phyloP scores from a whole-genome alignment of 2,329 filamentous ascomycete species.

The Setomelanomma holmii region DNA sequence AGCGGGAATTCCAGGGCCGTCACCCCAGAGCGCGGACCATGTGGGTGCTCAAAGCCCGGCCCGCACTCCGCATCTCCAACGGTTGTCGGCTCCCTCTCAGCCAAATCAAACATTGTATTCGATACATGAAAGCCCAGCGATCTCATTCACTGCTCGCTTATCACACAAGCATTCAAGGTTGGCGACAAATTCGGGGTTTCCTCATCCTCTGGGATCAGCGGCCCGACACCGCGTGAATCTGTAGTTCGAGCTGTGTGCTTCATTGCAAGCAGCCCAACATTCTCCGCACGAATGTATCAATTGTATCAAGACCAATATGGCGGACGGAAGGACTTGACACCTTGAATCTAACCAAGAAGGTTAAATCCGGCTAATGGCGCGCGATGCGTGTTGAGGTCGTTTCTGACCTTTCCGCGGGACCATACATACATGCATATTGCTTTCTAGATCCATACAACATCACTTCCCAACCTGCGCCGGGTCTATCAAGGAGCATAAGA shows the following conservation, averaged over 20 bases:
- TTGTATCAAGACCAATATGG: not conserved
- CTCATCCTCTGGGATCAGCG: not conserved
- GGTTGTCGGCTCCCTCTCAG: not conserved
- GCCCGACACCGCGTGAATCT: not conserved
- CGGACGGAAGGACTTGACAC: slow-evolving; percentile 1
- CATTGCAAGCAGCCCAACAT: slow-evolving; percentile 4
- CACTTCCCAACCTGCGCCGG: not conserved
- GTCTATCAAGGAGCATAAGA: not conserved
- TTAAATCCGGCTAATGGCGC: slow-evolving; percentile 18
- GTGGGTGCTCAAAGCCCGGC: not conserved
- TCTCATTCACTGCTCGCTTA: not conserved
- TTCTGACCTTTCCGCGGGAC: slow-evolving; percentile 2
- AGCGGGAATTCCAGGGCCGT: not conserved
- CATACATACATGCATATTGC: not conserved
- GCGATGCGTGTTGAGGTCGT: slow-evolving; percentile 8
- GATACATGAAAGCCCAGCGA: not conserved
- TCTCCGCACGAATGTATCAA: not conserved
- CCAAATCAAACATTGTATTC: not conserved
- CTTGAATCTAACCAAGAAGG: not conserved
- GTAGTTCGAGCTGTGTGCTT: not conserved
- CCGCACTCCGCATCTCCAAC: not conserved
- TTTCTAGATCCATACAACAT: not conserved
- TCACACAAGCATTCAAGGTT: not conserved
- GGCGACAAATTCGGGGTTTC: not conserved
- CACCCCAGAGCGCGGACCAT: not conserved